phyloP scores from a whole-genome alignment of 2,329 filamentous ascomycete genomes.

The Gnomoniopsis smithogilvyi region DNA sequence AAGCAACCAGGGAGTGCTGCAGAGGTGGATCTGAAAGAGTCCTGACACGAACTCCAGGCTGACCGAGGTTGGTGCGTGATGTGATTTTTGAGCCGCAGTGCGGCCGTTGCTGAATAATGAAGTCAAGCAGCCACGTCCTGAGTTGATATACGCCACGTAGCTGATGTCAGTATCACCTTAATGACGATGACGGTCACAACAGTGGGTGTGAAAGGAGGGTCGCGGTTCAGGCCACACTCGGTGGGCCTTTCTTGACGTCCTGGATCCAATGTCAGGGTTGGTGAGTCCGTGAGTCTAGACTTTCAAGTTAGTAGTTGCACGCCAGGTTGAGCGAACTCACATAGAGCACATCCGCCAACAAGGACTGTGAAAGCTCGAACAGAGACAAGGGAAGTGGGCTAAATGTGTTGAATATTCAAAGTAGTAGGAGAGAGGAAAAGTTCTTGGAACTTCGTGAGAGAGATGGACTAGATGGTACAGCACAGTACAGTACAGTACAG shows the following conservation, averaged over 20 bases:
- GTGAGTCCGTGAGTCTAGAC: neutral
- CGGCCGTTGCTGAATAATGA: neutral
- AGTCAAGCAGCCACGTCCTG: neutral
- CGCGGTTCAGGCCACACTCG: neutral
- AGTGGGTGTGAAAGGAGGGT: no score
- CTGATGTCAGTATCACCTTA: neutral
- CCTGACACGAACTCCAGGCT: neutral
- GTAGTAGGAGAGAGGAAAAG: neutral
- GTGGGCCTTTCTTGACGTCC: neutral
- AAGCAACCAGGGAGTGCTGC: neutral
- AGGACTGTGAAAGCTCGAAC: neutral
- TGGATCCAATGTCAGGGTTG: neutral
- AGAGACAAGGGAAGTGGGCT: neutral
- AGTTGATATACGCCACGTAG: neutral
- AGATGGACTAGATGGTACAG: neutral
- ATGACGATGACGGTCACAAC: neutral
- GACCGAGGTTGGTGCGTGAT: neutral
- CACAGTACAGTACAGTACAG: neutral
- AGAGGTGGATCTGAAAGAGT: constrained; percentile 6
- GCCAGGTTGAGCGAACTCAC: neutral
- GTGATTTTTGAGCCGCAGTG: neutral
- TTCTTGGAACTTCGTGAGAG: neutral
- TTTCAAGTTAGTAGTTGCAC: neutral
- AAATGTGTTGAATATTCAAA: neutral
- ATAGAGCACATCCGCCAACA: neutral